Conservation (phyloP, 2,329 filamentous ascomycete genomes). For the Bipolaris gigantea region DNA sequence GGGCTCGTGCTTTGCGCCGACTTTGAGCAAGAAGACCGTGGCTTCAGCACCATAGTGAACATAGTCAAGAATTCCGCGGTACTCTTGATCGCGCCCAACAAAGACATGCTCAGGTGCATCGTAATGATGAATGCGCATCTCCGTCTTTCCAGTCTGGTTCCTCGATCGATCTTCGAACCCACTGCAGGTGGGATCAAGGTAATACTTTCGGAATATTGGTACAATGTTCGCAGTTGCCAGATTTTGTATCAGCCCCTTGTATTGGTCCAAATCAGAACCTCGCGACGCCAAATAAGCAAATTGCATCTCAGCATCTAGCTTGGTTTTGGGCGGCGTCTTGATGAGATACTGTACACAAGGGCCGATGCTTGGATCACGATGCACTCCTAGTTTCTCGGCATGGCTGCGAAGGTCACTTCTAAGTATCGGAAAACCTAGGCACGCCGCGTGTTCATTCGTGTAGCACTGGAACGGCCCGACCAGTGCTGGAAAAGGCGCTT, state of each 20-base stretch:
- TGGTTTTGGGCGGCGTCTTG: slow-evolving; percentile 68
- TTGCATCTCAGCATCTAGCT: slow-evolving; percentile 66
- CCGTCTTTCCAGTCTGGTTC: slow-evolving; percentile 37
- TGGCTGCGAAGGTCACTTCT: slow-evolving; percentile 75
- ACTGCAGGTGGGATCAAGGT: slow-evolving; percentile 32
- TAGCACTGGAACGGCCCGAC: slow-evolving; percentile 78
- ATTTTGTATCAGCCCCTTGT: slow-evolving; percentile 28
- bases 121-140: slow-evolving; percentile 52
- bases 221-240: slow-evolving; percentile 43
- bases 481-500: slow-evolving; percentile 61
- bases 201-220: slow-evolving; percentile 41
- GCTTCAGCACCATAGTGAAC: slow-evolving; percentile 89
- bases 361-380: slow-evolving; percentile 75
- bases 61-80: slow-evolving; percentile 93
- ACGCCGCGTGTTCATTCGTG: slow-evolving; percentile 72
- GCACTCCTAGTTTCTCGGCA: slow-evolving; percentile 83
- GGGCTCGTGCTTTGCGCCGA: slow-evolving; percentile 89
- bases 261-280: slow-evolving; percentile 67
- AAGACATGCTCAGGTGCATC: slow-evolving; percentile 76
- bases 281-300: slow-evolving; percentile 85
- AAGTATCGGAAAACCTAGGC: slow-evolving; percentile 81
- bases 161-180: slow-evolving; percentile 41
- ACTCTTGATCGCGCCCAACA: slow-evolving; percentile 71
- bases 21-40: slow-evolving; percentile 84
- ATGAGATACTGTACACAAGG: slow-evolving; percentile 76